Percentiles rank a stretch among this genome's conserved stretches.
These are phyloP conservation scores for Linum usitatissimum DNA, from an alignment of 345 rosid genomes.

Conservation along the genomic window DNA sequence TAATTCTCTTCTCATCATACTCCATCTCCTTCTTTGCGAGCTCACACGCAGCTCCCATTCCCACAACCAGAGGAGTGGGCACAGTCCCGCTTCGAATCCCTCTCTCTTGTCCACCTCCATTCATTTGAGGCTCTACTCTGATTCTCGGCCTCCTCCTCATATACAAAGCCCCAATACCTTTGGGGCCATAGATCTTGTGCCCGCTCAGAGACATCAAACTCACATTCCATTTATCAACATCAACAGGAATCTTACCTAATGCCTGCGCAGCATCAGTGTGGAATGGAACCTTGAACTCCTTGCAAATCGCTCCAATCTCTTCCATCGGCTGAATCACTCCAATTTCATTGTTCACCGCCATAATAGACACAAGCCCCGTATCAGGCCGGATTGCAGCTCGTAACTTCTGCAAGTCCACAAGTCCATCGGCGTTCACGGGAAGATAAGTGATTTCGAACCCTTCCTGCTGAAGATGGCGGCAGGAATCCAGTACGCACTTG, in stretches of 20 bases:
- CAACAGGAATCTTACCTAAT: slow-evolving; percentile 79
- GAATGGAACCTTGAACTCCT: slow-evolving; percentile 66
- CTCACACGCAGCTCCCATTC: slow-evolving; percentile 88
- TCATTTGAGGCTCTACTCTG: slow-evolving; percentile 81
- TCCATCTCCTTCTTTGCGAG: slow-evolving; percentile 80
- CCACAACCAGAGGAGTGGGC: slow-evolving; percentile 75
- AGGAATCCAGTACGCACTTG: slow-evolving; percentile 87
- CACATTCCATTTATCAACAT: slow-evolving; percentile 85
- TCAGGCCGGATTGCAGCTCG: slow-evolving; percentile 58
- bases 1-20: slow-evolving; percentile 64
- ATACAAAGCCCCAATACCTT: slow-evolving; percentile 89
- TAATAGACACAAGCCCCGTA: slow-evolving; percentile 76
- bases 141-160: slow-evolving; percentile 76
- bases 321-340: slow-evolving; percentile 94
- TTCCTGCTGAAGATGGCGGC: slow-evolving; percentile 92
- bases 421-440: slow-evolving; percentile 63
- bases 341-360: slow-evolving; percentile 96
- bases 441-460: slow-evolving; percentile 89
- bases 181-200: slow-evolving; percentile 83
- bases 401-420: slow-evolving; percentile 58
- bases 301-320: slow-evolving; percentile 77
- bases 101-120: slow-evolving; percentile 99
- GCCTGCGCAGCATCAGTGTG: slow-evolving; percentile 97
- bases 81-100: slow-evolving; percentile 91
- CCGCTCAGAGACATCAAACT: slow-evolving; percentile 91